Conservation (phyloP, 805 yeast genomes). For the Alloascoidea africana region DNA sequence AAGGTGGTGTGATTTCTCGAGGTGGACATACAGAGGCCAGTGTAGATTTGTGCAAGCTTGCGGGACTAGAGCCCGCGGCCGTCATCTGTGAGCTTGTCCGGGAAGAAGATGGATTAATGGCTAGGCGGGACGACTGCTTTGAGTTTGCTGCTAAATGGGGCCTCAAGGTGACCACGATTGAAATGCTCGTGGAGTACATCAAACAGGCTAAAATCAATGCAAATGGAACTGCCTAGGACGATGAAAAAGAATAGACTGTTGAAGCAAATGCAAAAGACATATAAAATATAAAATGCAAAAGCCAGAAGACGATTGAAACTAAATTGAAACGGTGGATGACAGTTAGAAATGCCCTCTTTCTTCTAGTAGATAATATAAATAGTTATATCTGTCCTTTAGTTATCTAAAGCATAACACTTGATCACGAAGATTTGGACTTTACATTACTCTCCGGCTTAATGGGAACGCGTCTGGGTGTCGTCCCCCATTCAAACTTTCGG, state of each 20-base stretch:
- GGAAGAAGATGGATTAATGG: constrained; percentile 91
- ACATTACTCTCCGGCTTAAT: constrained; percentile 36
- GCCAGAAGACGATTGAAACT: too few relatives aligned
- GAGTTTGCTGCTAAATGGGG: constrained; percentile 46
- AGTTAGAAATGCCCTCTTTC: too few relatives aligned
- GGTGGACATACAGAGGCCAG: constrained; percentile 97
- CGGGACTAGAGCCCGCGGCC: constrained; percentile 74
- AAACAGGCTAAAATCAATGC: too few relatives aligned
- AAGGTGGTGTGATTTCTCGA: constrained; percentile 68
- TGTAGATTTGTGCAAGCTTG: constrained; percentile 67
- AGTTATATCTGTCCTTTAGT: too few relatives aligned
- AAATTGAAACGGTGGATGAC: too few relatives aligned
- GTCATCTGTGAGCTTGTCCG: constrained; percentile 89
- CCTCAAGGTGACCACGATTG: constrained; percentile 66
- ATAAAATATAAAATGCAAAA: too few relatives aligned
- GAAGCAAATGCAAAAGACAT: too few relatives aligned
- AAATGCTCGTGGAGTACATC: constrained; percentile 47
- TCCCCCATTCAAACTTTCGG: constrained; percentile 66
- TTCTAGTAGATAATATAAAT: too few relatives aligned
- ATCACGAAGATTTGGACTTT: constrained; percentile 13
- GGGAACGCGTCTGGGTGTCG: constrained; percentile 58
- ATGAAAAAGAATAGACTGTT: too few relatives aligned
- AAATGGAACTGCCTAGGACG: too few relatives aligned
- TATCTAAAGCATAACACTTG: too few relatives aligned
- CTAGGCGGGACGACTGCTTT: constrained; percentile 78